These are phyloP conservation scores for Floccularia luteovirens DNA, from an alignment of 768 basidiomycete species.

Conservation along the genomic window DNA sequence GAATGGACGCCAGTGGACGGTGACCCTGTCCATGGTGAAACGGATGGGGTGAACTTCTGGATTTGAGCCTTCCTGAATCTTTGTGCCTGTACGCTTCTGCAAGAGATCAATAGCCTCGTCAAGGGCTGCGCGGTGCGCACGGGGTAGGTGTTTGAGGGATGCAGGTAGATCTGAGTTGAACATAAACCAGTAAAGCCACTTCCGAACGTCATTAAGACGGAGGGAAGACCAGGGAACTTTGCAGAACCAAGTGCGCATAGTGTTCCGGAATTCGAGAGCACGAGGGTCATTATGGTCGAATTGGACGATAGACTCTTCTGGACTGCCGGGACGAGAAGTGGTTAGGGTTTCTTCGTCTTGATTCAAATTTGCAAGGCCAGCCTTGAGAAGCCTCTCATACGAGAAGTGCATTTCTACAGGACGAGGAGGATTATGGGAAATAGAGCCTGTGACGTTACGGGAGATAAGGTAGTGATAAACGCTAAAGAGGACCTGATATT, in stretches of 20 bases:
- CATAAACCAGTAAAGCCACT: slow-evolving; percentile 83
- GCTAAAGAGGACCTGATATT: slow-evolving; percentile 56
- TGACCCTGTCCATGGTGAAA: slow-evolving; percentile 73
- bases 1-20: slow-evolving; percentile 61
- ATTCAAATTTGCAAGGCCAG: slow-evolving; percentile 52
- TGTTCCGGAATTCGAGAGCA: slow-evolving; percentile 66
- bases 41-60: slow-evolving; percentile 46
- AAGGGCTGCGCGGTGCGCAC: slow-evolving; percentile 40
- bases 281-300: slow-evolving; percentile 62
- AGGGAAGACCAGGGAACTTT: slow-evolving; percentile 70
- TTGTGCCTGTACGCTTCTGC: slow-evolving; percentile 64
- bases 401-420: slow-evolving; percentile 49
- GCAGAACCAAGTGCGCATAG: slow-evolving; percentile 71
- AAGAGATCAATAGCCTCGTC: slow-evolving; percentile 54
- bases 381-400: slow-evolving; percentile 55
- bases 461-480: slow-evolving; percentile 52
- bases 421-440: slow-evolving; percentile 37
- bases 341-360: slow-evolving; percentile 45
- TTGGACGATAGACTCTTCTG: slow-evolving; percentile 47
- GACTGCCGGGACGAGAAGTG: slow-evolving; percentile 46
- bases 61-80: slow-evolving; percentile 54
- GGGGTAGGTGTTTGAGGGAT: slow-evolving; percentile 35
- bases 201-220: slow-evolving; percentile 49
- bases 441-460: slow-evolving; percentile 35
- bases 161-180: slow-evolving; percentile 61